Conservation (phyloP, 1,284 basidiomycete genomes). For the Apiotrichum laibachii region DNA sequence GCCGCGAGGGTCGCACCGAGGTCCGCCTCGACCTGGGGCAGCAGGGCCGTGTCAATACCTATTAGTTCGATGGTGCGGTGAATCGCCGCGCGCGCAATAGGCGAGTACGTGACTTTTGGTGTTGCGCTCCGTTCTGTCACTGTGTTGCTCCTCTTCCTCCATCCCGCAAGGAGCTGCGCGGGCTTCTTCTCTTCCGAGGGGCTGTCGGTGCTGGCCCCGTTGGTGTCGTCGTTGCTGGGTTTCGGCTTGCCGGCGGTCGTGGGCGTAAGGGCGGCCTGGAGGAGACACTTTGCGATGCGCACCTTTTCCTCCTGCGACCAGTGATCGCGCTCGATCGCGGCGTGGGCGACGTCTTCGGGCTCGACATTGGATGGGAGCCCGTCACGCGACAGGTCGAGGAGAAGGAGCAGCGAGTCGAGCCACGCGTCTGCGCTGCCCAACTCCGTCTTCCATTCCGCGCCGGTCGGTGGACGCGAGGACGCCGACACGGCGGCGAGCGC, state of each 20-base stretch:
- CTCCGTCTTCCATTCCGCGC: constrained; percentile 21
- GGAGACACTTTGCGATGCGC: constrained; percentile 32
- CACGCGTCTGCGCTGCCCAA: constrained; percentile 27
- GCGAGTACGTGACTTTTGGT: constrained; percentile 42
- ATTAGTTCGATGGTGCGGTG: constrained; percentile 44
- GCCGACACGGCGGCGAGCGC: constrained; percentile 37
- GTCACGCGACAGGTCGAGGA: constrained; percentile 36
- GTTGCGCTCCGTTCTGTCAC: constrained; percentile 8
- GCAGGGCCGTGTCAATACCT: constrained; percentile 37
- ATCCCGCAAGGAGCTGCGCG: too few relatives aligned
- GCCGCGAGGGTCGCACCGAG: constrained; percentile 50
- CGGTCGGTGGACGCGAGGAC: constrained; percentile 22
- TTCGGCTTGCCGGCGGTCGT: constrained; percentile 17
- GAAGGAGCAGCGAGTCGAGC: constrained; percentile 37
- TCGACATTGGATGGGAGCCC: constrained; percentile 35
- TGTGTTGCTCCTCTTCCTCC: constrained; percentile 12
- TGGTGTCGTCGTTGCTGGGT: constrained; percentile 11
- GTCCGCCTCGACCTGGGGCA: constrained; percentile 47
- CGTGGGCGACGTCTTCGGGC: constrained; percentile 26
- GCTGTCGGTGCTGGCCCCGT: neutral
- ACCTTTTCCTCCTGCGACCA: constrained; percentile 31
- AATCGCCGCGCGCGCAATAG: constrained; percentile 45
- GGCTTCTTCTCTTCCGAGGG: too few relatives aligned
- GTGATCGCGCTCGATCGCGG: constrained; percentile 29
- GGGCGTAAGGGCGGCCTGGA: constrained; percentile 40